Base-by-base conservation (phyloP, 169 alveolate species). In the Plasmodium gonderi region DNA sequence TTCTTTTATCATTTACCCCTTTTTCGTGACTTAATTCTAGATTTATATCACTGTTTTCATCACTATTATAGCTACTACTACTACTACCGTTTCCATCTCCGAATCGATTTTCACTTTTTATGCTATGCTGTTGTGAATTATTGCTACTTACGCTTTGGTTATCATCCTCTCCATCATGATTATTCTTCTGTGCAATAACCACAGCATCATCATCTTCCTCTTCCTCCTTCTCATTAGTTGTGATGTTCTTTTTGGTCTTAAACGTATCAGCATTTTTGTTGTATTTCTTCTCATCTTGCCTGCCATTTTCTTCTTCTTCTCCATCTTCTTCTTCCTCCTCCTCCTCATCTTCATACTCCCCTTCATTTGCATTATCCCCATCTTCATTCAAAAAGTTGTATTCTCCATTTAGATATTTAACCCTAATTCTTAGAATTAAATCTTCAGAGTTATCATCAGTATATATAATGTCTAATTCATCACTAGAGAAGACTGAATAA, bases 401-500 rank as follows among this genome's bases (percentile, higher is more conserved):
- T 45, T 95, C 96, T 68, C 91, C 91, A 47, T 82, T 90, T 33
- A 90, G 90, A 80, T 95, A 96, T 90, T 97, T 96, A 29, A 98
- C 96, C 45, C 99, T 96, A 9, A 99, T 94, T 65, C 99, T 96
- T 64, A 99, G 91, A 31, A 99, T 98, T 81, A 99, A 96, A 83
- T 98, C 99, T 69, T 98, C 99, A 20, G 98, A 97, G 91, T 99
- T 99, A 93, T 98, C 99, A 90, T 99, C 99, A 3, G 99, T 97
- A 95, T 97, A 98, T 80, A 99, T 98, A 75, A 99, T 96, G 91
- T 98, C 98, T 14, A 98, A 90, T 79, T 97, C 98, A 47, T 97
- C 99, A 82, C 96, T 95, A 54, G 97, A 93, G 80, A 95, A 98
- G 79, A 97, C 99, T 78, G 96, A 91, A 91, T 97, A 95, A 51